Percentiles rank a stretch among this genome's conserved stretches.
Evolutionary conservation across 345 rosid species (phyloP).

Genomic region (Aquilaria yunnanensis): DNA sequence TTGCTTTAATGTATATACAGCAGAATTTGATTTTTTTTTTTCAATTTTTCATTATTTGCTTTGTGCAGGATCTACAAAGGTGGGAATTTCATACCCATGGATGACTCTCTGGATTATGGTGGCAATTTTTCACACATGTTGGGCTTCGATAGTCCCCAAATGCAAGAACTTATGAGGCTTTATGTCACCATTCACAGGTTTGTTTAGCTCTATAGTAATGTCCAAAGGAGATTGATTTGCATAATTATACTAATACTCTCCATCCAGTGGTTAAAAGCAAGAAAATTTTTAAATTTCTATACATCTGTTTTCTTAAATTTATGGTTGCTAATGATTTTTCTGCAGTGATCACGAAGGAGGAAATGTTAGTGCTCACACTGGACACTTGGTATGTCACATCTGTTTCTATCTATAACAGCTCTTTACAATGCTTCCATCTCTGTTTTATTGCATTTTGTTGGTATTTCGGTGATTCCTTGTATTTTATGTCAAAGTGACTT

Average conservation of each 20-base stretch:
- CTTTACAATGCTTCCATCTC: not conserved
- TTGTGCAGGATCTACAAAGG: slow-evolving; percentile 60
- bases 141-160: slow-evolving; percentile 78
- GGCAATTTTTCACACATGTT: slow-evolving; percentile 85
- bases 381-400: slow-evolving; percentile 69
- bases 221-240: not conserved
- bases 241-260: slow-evolving; percentile 2
- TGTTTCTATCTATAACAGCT: not conserved
- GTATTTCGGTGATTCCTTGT: not conserved
- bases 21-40: slow-evolving; percentile 12
- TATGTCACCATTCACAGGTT: slow-evolving; percentile 93
- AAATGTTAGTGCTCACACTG: slow-evolving; percentile 98
- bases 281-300: not conserved
- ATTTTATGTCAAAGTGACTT: not conserved
- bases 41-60: slow-evolving; percentile 3
- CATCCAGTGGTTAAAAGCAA: not conserved
- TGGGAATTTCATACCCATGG: slow-evolving; percentile 62
- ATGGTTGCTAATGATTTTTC: slow-evolving; percentile 3
- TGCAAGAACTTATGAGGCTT: slow-evolving; percentile 99
- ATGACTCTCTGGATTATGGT: slow-evolving; percentile 88
- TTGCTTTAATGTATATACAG: slow-evolving; percentile 1
- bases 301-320: not conserved
- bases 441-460: not conserved
- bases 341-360: slow-evolving; percentile 99
- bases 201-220: slow-evolving; percentile 6